phyloP scores from a whole-genome alignment of 1,284 basidiomycete species.

The Thecaphora thlaspeos region DNA sequence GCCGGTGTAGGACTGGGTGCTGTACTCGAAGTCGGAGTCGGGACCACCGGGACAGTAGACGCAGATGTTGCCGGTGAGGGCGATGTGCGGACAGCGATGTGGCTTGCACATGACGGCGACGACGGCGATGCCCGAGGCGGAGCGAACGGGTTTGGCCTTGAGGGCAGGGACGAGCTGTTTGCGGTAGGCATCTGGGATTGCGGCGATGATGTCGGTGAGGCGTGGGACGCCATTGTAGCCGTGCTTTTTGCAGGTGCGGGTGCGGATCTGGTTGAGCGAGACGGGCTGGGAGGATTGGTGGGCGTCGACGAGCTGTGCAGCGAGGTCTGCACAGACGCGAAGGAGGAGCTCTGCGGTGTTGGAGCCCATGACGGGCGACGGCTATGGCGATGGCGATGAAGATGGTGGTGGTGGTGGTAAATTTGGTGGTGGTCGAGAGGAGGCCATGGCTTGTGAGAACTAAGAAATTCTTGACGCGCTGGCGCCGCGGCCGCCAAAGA shows the following conservation, averaged over 20 bases:
- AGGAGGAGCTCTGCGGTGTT: slow-evolving; percentile 82
- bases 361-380: slow-evolving; percentile 26
- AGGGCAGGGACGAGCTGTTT: slow-evolving; percentile 85
- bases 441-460: too few relatives aligned
- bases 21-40: slow-evolving; percentile 99
- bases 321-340: slow-evolving; percentile 90
- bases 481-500: too few relatives aligned
- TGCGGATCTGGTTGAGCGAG: slow-evolving; percentile 83
- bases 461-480: too few relatives aligned
- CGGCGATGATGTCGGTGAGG: slow-evolving; percentile 95
- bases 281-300: slow-evolving; percentile 68
- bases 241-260: slow-evolving; percentile 85
- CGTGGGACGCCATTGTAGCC: slow-evolving; percentile 82
- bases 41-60: slow-evolving; percentile 99
- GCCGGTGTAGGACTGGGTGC: slow-evolving; percentile 91
- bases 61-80: slow-evolving; percentile 99
- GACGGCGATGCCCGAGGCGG: slow-evolving; percentile 97
- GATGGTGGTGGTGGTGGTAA: too few relatives aligned
- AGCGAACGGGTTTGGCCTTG: slow-evolving; percentile 89
- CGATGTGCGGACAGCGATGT: slow-evolving; percentile 98
- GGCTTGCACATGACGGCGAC: slow-evolving; percentile 99
- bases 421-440: too few relatives aligned
- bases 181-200: slow-evolving; percentile 96
- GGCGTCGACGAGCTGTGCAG: slow-evolving; percentile 85
- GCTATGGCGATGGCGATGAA: too few relatives aligned